phyloP scores from a whole-genome alignment of 331 rosid genomes.

The Prunus yedoensis region DNA sequence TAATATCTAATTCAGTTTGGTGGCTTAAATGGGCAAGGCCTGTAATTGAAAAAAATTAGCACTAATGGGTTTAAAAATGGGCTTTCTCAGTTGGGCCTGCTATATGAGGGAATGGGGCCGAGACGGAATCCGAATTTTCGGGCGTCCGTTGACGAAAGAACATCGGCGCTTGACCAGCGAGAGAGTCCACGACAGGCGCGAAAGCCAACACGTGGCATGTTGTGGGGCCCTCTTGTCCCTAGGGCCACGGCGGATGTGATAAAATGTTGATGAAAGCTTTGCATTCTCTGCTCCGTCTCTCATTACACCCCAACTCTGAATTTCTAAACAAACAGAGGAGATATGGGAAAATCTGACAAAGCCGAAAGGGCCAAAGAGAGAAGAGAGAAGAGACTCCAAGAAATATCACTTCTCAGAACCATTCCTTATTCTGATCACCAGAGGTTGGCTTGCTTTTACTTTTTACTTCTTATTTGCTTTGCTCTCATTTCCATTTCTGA shows the following conservation, averaged over 20 bases:
- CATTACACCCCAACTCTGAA: background rate
- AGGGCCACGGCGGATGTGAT: slow-evolving; percentile 13
- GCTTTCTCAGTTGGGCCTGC: background rate
- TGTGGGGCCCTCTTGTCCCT: background rate
- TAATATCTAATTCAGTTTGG: too few relatives aligned
- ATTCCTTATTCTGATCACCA: slow-evolving; percentile 96
- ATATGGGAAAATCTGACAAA: slow-evolving; percentile 63
- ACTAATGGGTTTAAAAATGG: too few relatives aligned
- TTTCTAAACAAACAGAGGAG: background rate
- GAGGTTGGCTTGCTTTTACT: slow-evolving; percentile 38
- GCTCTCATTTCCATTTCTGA: background rate
- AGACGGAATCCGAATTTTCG: background rate
- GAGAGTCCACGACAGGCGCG: background rate
- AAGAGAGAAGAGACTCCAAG: slow-evolving; percentile 73
- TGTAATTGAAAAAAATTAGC: too few relatives aligned
- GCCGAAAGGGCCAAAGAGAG: slow-evolving; percentile 68
- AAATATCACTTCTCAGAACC: slow-evolving; percentile 79
- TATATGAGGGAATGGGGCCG: too few relatives aligned
- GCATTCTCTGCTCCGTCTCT: background rate
- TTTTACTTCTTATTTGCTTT: background rate
- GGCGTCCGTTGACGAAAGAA: background rate
- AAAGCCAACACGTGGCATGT: slow-evolving; percentile 4
- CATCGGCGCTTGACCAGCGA: slow-evolving; percentile 6
- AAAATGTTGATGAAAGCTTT: background rate
- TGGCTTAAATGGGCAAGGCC: too few relatives aligned